Conservation (phyloP, 2,329 filamentous ascomycete species). For the Rasamsonia emersonii region DNA sequence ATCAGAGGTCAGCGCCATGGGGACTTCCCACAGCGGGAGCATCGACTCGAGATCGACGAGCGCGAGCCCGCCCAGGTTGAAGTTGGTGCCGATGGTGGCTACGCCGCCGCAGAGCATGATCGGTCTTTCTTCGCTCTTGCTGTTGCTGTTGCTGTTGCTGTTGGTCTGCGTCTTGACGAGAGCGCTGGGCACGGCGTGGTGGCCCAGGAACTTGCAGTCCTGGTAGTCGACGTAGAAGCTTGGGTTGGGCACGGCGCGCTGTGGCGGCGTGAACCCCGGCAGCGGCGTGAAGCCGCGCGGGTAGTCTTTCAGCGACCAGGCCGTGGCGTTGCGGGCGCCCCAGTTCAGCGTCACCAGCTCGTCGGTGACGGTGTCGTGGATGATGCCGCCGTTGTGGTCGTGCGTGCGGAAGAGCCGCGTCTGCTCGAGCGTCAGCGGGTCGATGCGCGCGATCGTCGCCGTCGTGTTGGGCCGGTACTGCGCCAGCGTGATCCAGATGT, state of each 20-base stretch:
- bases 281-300: constrained; percentile 11
- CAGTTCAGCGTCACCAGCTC: constrained; percentile 38
- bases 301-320: constrained; percentile 27
- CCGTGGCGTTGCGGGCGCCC: constrained; percentile 35
- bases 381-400: constrained; percentile 42
- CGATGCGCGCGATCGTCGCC: constrained; percentile 33
- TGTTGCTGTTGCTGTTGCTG: background rate
- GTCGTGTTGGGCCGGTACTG: constrained; percentile 43
- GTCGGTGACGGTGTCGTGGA: constrained; percentile 31
- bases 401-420: constrained; percentile 26
- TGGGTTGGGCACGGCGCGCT: constrained; percentile 26
- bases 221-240: constrained; percentile 43
- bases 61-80: constrained; percentile 38
- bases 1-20: constrained; percentile 34
- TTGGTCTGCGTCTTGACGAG: constrained; percentile 1
- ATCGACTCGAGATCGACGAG: constrained; percentile 40
- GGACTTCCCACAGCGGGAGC: constrained; percentile 39
- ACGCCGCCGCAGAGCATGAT: constrained; percentile 44
- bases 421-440: constrained; percentile 29
- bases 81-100: constrained; percentile 24
- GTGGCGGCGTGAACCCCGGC: constrained; percentile 16
- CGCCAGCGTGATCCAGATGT: constrained; percentile 40
- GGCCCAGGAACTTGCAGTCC: constrained; percentile 45
- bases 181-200: constrained; percentile 24
- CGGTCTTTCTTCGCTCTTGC: constrained; percentile 15